Evolutionary conservation across 1,284 basidiomycete species (phyloP), one percentile per base, ranked within the genome.

Genomic region (Naganishia albida): DNA sequence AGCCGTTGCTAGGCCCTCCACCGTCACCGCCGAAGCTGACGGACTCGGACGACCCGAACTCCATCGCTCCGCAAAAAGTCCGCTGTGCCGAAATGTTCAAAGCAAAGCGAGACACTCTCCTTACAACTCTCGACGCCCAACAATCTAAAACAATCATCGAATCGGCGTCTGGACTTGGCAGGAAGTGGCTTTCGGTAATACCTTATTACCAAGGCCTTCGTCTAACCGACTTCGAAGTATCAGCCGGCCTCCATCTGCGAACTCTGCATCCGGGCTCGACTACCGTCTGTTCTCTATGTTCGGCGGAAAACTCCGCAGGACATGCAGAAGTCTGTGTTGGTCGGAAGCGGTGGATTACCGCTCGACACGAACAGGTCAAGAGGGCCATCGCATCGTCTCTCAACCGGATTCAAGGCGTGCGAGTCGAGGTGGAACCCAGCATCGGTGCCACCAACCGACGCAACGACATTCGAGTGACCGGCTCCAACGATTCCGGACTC

Each of bases 371-470:
- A 2, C 26, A 52, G 2, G 50, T 52, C 26, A 52, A 52, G 25
- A 6, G 34, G 7, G 50, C 28, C 18, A 52, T 52, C 50, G n/a
- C 28, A 6, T 7, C 10, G 18, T 28, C 28, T n/a, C 26, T 38
- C 50, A 25, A 25, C 16, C 16, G 8, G 8, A 34, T 52, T 1
- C 15, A 52, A 30, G 50, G 50, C 20, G 34, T 23, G 16, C 52
- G 52, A 3, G 38, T 54, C 7, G n/a, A 15, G 6, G 52, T 54
- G 16, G 52, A 54, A n/a, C 52, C 38, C 4, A 3, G 20, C 43
- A 57, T 57, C 42, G 55, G 55, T 0, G 55, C 28, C 3, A 57
- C 55, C 3, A 28, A 46, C 43, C 55, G 55, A 6, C 13, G 55
- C 1, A 57, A 46, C 55, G 43, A 46, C 18, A 48, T 48, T 26